Evolutionary conservation across 495 filamentous ascomycete species (phyloP), one percentile per base, ranked within the genome.

Genomic region (Penicillium egyptiacum): DNA sequence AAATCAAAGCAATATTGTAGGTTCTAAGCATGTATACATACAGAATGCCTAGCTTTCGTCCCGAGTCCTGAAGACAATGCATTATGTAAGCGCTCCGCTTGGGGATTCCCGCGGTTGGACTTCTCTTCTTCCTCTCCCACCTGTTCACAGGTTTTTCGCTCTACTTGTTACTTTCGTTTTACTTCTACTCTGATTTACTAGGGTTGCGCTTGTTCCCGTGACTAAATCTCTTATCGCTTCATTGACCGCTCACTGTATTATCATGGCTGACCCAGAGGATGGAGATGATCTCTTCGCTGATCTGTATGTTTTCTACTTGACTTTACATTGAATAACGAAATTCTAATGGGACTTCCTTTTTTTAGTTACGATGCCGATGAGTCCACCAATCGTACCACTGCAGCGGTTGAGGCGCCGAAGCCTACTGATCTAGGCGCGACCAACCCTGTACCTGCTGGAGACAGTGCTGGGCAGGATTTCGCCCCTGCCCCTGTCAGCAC

Each of bases 221-320:
- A 50, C 47, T 37, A 17, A 1, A 4, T 37, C 6, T 37, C 5
- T 23, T 35, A 8, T 35, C n/a, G 7, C 6, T 23, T 37, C n/a
- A 50, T 37, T 50, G 5, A 25, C 11, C 6, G 11, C 14, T 30
- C 45, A 30, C 25, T 26, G 9, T 54, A 20, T 35, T 26, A 67
- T 37, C 55, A 96, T 96, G 91, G 84, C 91, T 23, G 92, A 96
- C 70, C 83, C 84, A 47, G 92, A 95, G 70, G 91, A 92, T 61
- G 95, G 98, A 50, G 95, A 98, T 66, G 94, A 98, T 82, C 88
- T 98, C 67, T 98, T 98, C 71, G 94, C 92, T 61, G 94, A 98
- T 78, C 84, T 98, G 94, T 98, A 81, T 70, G 91, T 55, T 23
- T 25, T 43, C 47, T 22, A 50, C 30, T 25, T 47, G 8, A 33